Conservation (phyloP, 163 green algal genomes). For the Chlorella variabilis region DNA sequence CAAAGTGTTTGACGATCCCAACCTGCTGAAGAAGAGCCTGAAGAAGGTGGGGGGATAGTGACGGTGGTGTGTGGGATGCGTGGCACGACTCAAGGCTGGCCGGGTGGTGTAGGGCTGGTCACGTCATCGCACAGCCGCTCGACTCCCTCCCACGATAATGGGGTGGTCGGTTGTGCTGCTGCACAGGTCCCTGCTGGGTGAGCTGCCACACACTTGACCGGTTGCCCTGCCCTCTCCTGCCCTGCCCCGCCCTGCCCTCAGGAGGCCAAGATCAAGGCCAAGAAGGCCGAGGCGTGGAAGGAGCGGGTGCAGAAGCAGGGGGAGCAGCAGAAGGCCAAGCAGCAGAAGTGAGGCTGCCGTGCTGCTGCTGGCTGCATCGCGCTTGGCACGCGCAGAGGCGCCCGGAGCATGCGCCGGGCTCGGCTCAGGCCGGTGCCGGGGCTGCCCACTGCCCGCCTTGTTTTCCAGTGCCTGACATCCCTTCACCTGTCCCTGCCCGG, state of each 20-base stretch:
- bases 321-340: conserved; percentile 64
- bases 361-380: not conserved
- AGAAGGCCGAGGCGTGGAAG: conserved; percentile 76
- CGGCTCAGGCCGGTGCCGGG: too few species aligned
- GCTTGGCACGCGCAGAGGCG: too few species aligned
- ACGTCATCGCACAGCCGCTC: too few species aligned
- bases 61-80: not conserved
- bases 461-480: too few species aligned
- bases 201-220: not conserved
- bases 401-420: too few species aligned
- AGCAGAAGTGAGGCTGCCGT: conserved; percentile 71
- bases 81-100: not conserved
- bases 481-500: too few species aligned
- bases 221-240: not conserved
- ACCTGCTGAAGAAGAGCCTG: conserved; percentile 77
- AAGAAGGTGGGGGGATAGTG: conserved; percentile 56
- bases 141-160: too few species aligned
- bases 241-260: not conserved
- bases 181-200: not conserved
- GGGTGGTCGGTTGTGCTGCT: too few species aligned
- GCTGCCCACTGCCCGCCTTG: too few species aligned
- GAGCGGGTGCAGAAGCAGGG: conserved; percentile 68
- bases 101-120: not conserved
- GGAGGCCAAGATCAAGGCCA: conserved; percentile 76
- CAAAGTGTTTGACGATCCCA: conserved; percentile 92